These are phyloP conservation scores for Coemansia sp. DNA, from an alignment of 192 early-diverging fungal species.

Conservation along the genomic window DNA sequence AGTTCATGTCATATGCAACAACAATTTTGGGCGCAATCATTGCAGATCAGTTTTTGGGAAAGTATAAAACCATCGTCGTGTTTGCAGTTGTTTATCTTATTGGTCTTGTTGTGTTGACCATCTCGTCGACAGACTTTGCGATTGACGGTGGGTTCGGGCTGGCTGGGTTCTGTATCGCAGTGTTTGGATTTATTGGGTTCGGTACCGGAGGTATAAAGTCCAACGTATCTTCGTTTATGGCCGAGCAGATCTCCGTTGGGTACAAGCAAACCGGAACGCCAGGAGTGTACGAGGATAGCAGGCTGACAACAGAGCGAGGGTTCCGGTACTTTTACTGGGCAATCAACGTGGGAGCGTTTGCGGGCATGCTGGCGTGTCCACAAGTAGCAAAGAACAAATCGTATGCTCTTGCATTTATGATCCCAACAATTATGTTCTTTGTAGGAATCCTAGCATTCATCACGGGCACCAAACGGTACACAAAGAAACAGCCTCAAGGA, in stretches of 20 bases:
- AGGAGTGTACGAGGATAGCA: slow-evolving; percentile 61
- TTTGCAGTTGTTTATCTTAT: slow-evolving; percentile 62
- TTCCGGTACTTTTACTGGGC: slow-evolving; percentile 79
- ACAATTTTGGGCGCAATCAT: slow-evolving; percentile 62
- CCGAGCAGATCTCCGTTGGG: slow-evolving; percentile 65
- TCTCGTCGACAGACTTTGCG: slow-evolving; percentile 59
- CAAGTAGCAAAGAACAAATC: slow-evolving; percentile 59
- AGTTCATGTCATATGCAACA: slow-evolving; percentile 60
- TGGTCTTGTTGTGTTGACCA: slow-evolving; percentile 63
- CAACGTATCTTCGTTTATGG: slow-evolving; percentile 72
- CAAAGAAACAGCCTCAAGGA: slow-evolving; percentile 60
- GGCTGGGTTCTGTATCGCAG: slow-evolving; percentile 63
- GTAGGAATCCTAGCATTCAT: slow-evolving; percentile 55
- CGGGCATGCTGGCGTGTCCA: slow-evolving; percentile 60
- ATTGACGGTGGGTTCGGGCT: slow-evolving; percentile 55
- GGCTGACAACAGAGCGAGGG: slow-evolving; percentile 64
- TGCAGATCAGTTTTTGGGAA: slow-evolving; percentile 70
- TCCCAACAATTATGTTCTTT: background rate
- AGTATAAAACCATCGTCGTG: slow-evolving; percentile 67
- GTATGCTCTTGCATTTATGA: slow-evolving; percentile 44
- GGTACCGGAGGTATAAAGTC: slow-evolving; percentile 78
- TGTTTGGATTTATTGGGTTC: slow-evolving; percentile 64
- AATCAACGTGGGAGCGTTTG: slow-evolving; percentile 59
- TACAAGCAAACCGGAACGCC: slow-evolving; percentile 52
- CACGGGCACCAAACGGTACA: slow-evolving; percentile 55